Evolutionary conservation across 139 green algal species (phyloP).

Genomic region (Chlamydomonas sp.): DNA sequence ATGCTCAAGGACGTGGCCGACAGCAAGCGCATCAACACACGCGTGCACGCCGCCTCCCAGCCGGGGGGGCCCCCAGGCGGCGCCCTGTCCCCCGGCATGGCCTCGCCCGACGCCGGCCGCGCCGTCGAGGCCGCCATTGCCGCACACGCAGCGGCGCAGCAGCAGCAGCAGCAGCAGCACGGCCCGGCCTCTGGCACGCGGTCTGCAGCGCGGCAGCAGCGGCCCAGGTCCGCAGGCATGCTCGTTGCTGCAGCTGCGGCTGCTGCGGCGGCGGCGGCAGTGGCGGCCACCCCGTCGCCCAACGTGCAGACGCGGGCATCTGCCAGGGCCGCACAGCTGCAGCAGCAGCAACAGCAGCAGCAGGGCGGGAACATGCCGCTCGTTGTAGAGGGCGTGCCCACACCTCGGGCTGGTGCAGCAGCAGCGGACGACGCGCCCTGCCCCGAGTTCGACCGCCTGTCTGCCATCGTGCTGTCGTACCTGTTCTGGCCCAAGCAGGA

Average conservation of each 20-base stretch:
- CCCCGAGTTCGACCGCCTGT: slow-evolving; percentile 49
- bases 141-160: not conserved
- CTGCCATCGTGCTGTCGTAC: slow-evolving; percentile 80
- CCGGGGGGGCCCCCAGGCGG: not conserved
- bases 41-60: slow-evolving; percentile 59
- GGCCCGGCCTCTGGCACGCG: not conserved
- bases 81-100: not conserved
- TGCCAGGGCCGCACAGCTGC: not conserved
- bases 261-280: not conserved
- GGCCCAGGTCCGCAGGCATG: not conserved
- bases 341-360: not conserved
- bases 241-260: not conserved
- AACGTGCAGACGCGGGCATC: slow-evolving; percentile 6
- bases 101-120: not conserved
- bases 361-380: not conserved
- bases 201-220: not conserved
- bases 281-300: not conserved
- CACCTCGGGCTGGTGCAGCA: too few relatives aligned
- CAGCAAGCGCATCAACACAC: slow-evolving; percentile 88
- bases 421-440: not conserved
- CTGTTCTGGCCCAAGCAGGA: slow-evolving; percentile 91
- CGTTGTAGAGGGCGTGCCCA: too few relatives aligned
- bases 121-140: not conserved
- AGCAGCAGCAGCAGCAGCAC: not conserved
- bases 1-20: slow-evolving; percentile 90